A percentile compares a stretch with the other conserved stretches of the same genome.
phyloP scores from a whole-genome alignment of 176 grass and related monocot species.

The Miscanthus lutarioriparius region DNA sequence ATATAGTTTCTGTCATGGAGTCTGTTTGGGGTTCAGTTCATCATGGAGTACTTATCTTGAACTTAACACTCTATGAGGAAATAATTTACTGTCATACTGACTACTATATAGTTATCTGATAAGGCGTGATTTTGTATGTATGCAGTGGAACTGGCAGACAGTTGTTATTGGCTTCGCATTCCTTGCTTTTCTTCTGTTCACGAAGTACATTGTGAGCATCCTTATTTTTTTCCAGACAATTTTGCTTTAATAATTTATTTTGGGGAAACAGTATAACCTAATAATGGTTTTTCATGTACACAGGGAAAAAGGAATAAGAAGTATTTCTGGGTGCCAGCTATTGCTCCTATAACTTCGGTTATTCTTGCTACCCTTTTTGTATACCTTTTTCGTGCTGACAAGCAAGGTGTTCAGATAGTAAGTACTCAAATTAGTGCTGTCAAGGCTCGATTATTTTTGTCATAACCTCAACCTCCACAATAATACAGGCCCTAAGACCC shows the following conservation, averaged over 20 bases:
- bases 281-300: constrained; percentile 14
- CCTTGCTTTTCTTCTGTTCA: constrained; percentile 71
- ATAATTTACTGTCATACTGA: constrained; percentile 8
- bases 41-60: constrained; percentile 61
- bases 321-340: constrained; percentile 89
- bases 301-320: constrained; percentile 86
- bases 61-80: not conserved
- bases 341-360: constrained; percentile 81
- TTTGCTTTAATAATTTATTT: not conserved
- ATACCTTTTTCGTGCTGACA: constrained; percentile 79
- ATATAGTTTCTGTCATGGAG: constrained; percentile 89
- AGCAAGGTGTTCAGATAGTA: constrained; percentile 97
- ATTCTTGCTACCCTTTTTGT: constrained; percentile 87
- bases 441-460: not conserved
- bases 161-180: constrained; percentile 72
- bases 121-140: constrained; percentile 28
- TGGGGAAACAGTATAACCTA: not conserved
- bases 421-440: constrained; percentile 36
- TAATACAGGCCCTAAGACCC: not conserved
- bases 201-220: constrained; percentile 73
- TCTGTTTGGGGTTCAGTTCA: constrained; percentile 83
- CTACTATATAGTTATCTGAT: constrained; percentile 7
- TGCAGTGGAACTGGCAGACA: constrained; percentile 98
- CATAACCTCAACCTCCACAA: constrained; percentile 2
- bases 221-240: constrained; percentile 6